Evolutionary conservation across 805 yeast genomes (phyloP).

Genomic region (Cyberlindnera mycetangii): DNA sequence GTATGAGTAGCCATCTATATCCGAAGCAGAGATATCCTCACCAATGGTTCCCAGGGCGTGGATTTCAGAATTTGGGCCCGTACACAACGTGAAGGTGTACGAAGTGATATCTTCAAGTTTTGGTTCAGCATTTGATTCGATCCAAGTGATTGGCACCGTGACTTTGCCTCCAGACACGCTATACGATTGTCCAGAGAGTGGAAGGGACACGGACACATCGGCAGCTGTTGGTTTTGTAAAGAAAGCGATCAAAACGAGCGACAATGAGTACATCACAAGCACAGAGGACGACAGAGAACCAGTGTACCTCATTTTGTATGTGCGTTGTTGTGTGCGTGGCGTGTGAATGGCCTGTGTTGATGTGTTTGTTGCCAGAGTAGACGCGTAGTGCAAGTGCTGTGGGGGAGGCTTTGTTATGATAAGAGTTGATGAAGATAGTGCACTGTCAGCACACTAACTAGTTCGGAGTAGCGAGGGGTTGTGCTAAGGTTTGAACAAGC

Average conservation of each 20-base stretch:
- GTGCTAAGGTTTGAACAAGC: too few relatives aligned
- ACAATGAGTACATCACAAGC: neutral
- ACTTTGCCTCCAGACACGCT: conserved; percentile 28
- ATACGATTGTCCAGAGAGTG: conserved; percentile 20
- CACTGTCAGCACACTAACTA: too few relatives aligned
- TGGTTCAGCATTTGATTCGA: conserved; percentile 51
- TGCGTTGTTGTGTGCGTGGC: neutral
- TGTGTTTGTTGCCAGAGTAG: too few relatives aligned
- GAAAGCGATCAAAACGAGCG: neutral
- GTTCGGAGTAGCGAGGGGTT: too few relatives aligned
- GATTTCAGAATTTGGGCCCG: conserved; percentile 59
- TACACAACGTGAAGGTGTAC: conserved; percentile 58
- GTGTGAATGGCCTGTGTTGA: too few relatives aligned
- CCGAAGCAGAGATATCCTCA: conserved; percentile 27
- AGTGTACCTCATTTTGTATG: neutral
- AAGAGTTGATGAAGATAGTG: too few relatives aligned
- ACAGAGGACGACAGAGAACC: neutral
- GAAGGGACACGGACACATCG: conserved; percentile 30
- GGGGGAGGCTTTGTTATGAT: too few relatives aligned
- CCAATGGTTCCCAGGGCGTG: conserved; percentile 36
- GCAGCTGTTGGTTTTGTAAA: conserved; percentile 9
- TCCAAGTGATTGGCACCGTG: conserved; percentile 44
- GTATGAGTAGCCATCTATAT: conserved; percentile 33
- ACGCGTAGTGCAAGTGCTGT: neutral
- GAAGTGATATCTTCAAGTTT: conserved; percentile 39